A percentile compares a stretch with the other conserved stretches of the same genome.
Conservation (phyloP, 805 yeast species). For the Cyberlindnera mississippiensis region DNA sequence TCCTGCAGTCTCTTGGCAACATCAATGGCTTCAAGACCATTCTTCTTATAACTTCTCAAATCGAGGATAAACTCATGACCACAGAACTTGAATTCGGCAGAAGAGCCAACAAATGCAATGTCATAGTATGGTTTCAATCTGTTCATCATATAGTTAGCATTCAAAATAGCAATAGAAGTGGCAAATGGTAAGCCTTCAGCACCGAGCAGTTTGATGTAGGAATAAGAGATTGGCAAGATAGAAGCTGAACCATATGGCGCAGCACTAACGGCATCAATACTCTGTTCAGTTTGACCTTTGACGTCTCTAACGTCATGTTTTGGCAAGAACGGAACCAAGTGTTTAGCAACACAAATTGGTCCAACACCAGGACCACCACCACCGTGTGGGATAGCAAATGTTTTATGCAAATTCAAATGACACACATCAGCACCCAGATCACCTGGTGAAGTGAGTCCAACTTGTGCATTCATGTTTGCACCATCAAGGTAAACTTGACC, state of each 20-base stretch:
- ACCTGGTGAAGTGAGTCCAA: constrained; percentile 95
- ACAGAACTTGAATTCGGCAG: constrained; percentile 61
- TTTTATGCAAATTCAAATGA: constrained; percentile 93
- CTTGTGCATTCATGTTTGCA: constrained; percentile 99
- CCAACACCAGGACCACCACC: constrained; percentile 99
- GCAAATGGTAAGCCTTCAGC: constrained; percentile 76
- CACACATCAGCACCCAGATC: constrained; percentile 98
- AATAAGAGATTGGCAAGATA: constrained; percentile 88
- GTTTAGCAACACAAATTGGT: constrained; percentile 88
- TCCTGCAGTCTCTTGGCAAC: constrained; percentile 96
- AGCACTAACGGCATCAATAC: constrained; percentile 78
- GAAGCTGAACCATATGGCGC: constrained; percentile 97
- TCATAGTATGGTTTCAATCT: constrained; percentile 67
- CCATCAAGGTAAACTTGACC: constrained; percentile 98
- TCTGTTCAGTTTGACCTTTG: constrained; percentile 35
- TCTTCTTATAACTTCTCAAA: constrained; percentile 72
- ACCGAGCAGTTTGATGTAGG: constrained; percentile 94
- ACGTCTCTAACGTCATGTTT: constrained; percentile 59
- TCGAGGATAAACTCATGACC: constrained; percentile 97
- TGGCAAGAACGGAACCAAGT: constrained; percentile 79
- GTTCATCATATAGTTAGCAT: constrained; percentile 93
- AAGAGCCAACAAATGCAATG: constrained; percentile 67
- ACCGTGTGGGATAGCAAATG: constrained; percentile 97
- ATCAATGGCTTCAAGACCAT: constrained; percentile 91
- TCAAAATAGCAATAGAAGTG: constrained; percentile 87